Conservation (phyloP, 371 early-diverging fungal genomes). For the Lichtheimia ornata region DNA sequence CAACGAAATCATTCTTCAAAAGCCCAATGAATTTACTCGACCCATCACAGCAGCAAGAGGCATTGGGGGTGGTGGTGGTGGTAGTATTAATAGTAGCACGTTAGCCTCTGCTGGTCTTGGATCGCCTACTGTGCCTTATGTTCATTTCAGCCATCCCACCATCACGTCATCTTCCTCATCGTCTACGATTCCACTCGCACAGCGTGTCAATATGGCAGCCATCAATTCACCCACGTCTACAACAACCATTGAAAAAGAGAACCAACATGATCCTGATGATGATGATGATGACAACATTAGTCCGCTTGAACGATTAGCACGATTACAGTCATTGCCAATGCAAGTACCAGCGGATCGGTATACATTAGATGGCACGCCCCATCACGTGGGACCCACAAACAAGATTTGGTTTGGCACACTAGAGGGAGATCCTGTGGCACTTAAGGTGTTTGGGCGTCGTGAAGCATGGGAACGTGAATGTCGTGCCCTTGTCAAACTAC, state of each 20-base stretch:
- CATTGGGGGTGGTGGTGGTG: too few relatives aligned
- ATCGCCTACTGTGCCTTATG: slow-evolving; percentile 6
- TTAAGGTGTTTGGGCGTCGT: slow-evolving; percentile 45
- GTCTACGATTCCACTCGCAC: slow-evolving; percentile 39
- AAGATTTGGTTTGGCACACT: slow-evolving; percentile 34
- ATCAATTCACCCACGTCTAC: slow-evolving; percentile 27
- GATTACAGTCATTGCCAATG: not conserved
- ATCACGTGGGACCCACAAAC: slow-evolving; percentile 42
- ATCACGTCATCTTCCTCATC: slow-evolving; percentile 16
- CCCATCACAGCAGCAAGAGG: slow-evolving; percentile 1
- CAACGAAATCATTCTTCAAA: slow-evolving; percentile 41
- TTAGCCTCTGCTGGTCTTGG: slow-evolving; percentile 18
- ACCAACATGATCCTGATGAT: not conserved
- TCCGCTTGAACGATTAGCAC: slow-evolving; percentile 40
- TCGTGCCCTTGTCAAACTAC: slow-evolving; percentile 34
- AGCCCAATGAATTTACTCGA: slow-evolving; percentile 44
- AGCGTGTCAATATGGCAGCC: not conserved
- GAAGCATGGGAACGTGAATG: slow-evolving; percentile 56
- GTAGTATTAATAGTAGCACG: slow-evolving; percentile 29
- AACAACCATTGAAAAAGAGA: slow-evolving; percentile 22
- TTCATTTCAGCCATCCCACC: slow-evolving; percentile 33
- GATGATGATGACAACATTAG: slow-evolving; percentile 32
- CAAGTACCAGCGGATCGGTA: not conserved
- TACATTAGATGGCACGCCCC: slow-evolving; percentile 17
- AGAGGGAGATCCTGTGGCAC: slow-evolving; percentile 8